Evolutionary conservation across 176 grass and related monocot genomes (phyloP).

Genomic region (Melocanna baccifera): DNA sequence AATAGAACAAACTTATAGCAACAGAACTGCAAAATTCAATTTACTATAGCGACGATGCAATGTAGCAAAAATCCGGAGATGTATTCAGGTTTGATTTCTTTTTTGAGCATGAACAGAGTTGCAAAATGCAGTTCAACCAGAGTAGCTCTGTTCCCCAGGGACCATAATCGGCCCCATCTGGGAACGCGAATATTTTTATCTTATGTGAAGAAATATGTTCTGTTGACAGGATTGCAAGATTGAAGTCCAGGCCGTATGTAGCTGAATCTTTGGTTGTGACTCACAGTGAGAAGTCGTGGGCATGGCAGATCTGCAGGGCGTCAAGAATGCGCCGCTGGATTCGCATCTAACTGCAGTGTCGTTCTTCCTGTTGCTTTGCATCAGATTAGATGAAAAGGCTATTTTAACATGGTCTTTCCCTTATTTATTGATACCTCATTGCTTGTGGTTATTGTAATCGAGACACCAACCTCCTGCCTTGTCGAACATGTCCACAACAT

Average conservation of each 20-base stretch:
- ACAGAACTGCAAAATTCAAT: not conserved
- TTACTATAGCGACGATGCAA: not conserved
- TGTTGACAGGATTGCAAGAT: conserved; percentile 32
- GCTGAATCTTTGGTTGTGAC: conserved; percentile 31
- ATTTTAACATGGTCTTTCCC: not conserved
- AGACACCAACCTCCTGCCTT: not conserved
- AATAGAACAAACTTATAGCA: conserved; percentile 1
- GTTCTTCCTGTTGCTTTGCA: not conserved
- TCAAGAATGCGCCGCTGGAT: not conserved
- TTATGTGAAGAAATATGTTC: not conserved
- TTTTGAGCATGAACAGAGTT: not conserved
- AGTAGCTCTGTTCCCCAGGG: not conserved
- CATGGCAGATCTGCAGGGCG: not conserved
- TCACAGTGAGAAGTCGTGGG: not conserved
- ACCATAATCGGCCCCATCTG: not conserved
- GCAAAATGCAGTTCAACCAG: not conserved
- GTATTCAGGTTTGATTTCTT: not conserved
- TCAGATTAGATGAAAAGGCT: conserved; percentile 8
- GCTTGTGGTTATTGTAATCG: not conserved
- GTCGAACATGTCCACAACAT: conserved; percentile 15
- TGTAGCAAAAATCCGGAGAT: not conserved
- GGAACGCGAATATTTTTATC: not conserved
- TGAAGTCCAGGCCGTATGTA: not conserved
- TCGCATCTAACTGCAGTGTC: not conserved
- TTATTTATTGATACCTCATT: conserved; percentile 5